Evolutionary conservation across 1,284 basidiomycete genomes (phyloP).

Genomic region (Pseudozyma hubeiensis): DNA sequence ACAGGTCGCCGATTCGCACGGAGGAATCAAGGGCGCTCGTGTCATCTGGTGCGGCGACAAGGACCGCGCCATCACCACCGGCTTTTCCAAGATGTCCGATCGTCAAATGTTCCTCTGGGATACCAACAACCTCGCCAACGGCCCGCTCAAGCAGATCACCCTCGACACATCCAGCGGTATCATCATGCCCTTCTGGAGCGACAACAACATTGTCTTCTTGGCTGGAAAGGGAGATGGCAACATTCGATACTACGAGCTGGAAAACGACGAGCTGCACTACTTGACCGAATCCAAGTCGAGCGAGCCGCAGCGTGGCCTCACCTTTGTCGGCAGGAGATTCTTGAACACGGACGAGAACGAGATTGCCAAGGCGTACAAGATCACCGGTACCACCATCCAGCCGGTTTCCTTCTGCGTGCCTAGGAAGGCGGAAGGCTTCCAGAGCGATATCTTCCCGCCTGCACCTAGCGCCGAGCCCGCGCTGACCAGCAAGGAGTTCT

Average conservation of each 20-base stretch:
- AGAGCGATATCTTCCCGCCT: conserved; percentile 92
- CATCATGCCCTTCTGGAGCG: conserved; percentile 96
- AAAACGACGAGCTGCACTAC: conserved; percentile 79
- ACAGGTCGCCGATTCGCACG: conserved; percentile 84
- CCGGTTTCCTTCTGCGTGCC: conserved; percentile 94
- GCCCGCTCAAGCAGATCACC: conserved; percentile 52
- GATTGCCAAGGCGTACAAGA: conserved; percentile 94
- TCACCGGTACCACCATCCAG: conserved; percentile 80
- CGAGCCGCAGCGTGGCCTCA: conserved; percentile 94
- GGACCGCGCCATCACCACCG: conserved; percentile 89
- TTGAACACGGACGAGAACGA: conserved; percentile 91
- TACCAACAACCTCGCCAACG: conserved; percentile 45
- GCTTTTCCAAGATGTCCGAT: conserved; percentile 92
- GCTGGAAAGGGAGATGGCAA: conserved; percentile 73
- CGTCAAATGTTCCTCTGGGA: conserved; percentile 80
- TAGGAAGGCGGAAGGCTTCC: conserved; percentile 88
- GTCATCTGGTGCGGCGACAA: conserved; percentile 90
- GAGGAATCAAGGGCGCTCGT: conserved; percentile 91
- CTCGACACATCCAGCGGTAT: conserved; percentile 77
- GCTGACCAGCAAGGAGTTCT: conserved; percentile 85
- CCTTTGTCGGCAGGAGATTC: conserved; percentile 90
- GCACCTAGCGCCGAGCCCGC: conserved; percentile 85
- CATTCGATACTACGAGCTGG: conserved; percentile 83
- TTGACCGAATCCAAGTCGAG: conserved; percentile 85
- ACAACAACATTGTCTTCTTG: conserved; percentile 83